Evolutionary conservation across 306 rosid species (phyloP).

Genomic region (Rubus idaeus): DNA sequence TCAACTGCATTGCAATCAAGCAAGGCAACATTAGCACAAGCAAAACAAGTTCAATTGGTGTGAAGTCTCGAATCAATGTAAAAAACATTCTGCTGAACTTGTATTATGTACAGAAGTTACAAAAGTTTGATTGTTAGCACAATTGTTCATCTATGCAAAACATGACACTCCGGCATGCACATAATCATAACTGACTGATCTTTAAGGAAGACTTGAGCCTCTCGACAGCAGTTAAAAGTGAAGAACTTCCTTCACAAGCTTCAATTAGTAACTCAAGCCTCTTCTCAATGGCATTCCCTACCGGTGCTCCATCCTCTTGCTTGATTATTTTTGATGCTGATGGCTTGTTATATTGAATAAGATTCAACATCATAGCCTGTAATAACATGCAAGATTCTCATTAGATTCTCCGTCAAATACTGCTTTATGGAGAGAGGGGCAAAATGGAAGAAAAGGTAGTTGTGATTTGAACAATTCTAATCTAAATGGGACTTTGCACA

Average conservation of each 20-base stretch:
- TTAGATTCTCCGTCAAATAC: not conserved
- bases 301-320: conserved; percentile 22
- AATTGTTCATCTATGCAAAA: not conserved
- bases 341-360: conserved; percentile 46
- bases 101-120: not conserved
- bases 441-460: conserved; percentile 3
- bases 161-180: not conserved
- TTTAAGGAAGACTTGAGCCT: conserved; percentile 48
- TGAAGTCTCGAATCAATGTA: not conserved
- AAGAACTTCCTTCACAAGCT: conserved; percentile 78
- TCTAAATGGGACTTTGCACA: not conserved
- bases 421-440: conserved; percentile 5
- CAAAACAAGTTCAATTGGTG: not conserved
- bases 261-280: conserved; percentile 58
- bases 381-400: conserved; percentile 16
- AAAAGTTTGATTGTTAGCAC: not conserved
- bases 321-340: conserved; percentile 18
- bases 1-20: not conserved
- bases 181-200: conserved; percentile 24
- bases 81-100: not conserved
- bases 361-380: conserved; percentile 74
- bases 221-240: conserved; percentile 53
- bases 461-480: not conserved
- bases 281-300: conserved; percentile 40
- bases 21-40: not conserved